Evolutionary conservation across 2,329 filamentous ascomycete genomes (phyloP), one percentile per base, ranked within the genome.

Genomic region (Colletotrichum eleusines): DNA sequence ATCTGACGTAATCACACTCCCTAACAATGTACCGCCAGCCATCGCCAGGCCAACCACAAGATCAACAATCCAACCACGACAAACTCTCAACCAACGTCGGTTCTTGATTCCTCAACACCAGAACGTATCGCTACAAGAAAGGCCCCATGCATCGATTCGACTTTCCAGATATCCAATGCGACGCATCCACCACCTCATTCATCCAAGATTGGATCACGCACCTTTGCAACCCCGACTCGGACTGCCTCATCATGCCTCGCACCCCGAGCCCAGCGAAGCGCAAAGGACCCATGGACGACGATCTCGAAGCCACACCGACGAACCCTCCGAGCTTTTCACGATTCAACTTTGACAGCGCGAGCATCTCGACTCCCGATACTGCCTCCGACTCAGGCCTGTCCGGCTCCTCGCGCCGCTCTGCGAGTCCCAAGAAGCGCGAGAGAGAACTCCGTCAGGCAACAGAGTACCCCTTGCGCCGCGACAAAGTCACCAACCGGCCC

Each of bases 361-460:
- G 40, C 18, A 20, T 18, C 14, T 44, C 9, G 35, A 35, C 40
- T 9, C 20, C 14, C 14, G 40, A 44, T 44, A 20, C 18, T 18
- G 14, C 18, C 14, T 44, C 40, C 7, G 14, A 18, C 40, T 44
- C 40, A 4, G 18, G 40, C 16, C 11, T 16, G 14, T 44, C 40
- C 40, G 40, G 40, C 40, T 9, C 18, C 40, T 44, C 40, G 35
- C 9, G 35, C 35, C 35, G 35, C 35, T 35, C 35, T 2, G 35
- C 35, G 40, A 63, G 59, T 33, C 46, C 59, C 3, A 63, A 63
- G 46, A 63, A 63, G 16, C 59, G 59, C 0, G 59, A 63, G 33
- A 26, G 14, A 33, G 33, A 40, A 46, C 59, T 63, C 9, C 46
- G 46, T 0, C 20, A 26, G 6, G 44, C 31, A 0, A 8, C 18